Evolutionary conservation across 2,329 filamentous ascomycete genomes (phyloP).

Genomic region (Plectosphaerella plurivora): DNA sequence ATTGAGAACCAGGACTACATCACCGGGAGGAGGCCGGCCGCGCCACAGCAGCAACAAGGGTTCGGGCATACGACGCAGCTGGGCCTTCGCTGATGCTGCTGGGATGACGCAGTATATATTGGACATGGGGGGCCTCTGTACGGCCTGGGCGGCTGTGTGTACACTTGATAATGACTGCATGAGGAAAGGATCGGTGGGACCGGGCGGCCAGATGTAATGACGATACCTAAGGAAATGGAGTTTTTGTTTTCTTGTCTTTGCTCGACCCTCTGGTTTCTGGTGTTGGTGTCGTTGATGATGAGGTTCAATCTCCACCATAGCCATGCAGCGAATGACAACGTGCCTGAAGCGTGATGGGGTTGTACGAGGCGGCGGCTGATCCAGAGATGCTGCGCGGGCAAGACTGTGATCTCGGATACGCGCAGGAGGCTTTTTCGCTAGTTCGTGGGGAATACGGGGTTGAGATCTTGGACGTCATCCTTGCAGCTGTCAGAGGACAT

Average conservation of each 20-base stretch:
- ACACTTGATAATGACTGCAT: slow-evolving; percentile 13
- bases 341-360: background rate
- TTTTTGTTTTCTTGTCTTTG: slow-evolving; percentile 1
- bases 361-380: background rate
- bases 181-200: slow-evolving; percentile 4
- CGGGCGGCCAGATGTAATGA: slow-evolving; percentile 9
- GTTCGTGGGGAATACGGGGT: too few species aligned
- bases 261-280: background rate
- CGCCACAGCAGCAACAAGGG: slow-evolving; percentile 19
- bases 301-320: background rate
- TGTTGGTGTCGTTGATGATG: background rate
- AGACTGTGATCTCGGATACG: too few species aligned
- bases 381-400: too few species aligned
- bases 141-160: slow-evolving; percentile 4
- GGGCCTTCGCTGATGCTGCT: background rate
- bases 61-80: slow-evolving; percentile 3
- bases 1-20: slow-evolving; percentile 83
- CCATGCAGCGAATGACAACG: background rate
- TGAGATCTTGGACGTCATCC: too few species aligned
- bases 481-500: too few species aligned
- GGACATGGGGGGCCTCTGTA: background rate
- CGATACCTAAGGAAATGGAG: slow-evolving; percentile 2
- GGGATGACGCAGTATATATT: background rate
- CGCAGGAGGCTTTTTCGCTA: too few species aligned
- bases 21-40: slow-evolving; percentile 28